These are phyloP conservation scores for Cucurbita argyrosperma DNA, from an alignment of 306 rosid genomes.

Conservation along the genomic window DNA sequence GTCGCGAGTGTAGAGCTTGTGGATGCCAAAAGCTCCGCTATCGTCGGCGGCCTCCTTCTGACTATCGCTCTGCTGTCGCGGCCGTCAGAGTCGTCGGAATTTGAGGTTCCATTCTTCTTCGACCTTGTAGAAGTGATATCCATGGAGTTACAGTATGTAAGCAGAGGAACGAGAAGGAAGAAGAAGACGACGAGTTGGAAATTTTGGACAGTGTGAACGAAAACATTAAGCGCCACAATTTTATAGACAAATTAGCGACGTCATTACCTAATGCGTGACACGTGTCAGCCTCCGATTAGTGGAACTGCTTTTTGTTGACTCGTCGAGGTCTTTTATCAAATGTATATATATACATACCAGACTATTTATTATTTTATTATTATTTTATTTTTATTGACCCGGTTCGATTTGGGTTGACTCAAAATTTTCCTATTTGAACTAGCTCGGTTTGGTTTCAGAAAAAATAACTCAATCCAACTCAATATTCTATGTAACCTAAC, in stretches of 20 bases:
- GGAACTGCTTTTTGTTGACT: too few species aligned
- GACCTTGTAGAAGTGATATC: background rate
- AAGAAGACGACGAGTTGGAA: background rate
- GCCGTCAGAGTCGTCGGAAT: background rate
- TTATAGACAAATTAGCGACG: background rate
- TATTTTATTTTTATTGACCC: too few species aligned
- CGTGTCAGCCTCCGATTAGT: too few species aligned
- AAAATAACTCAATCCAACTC: too few species aligned
- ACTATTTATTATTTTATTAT: too few species aligned
- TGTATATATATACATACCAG: too few species aligned
- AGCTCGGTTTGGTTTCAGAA: accelerated
- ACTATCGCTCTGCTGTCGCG: background rate
- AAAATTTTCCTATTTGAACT: too few species aligned
- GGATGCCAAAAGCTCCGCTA: background rate
- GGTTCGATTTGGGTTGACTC: too few species aligned
- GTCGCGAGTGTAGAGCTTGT: background rate
- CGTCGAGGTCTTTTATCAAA: too few species aligned
- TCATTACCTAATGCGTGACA: background rate
- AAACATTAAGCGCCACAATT: background rate
- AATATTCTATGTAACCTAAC: too few species aligned
- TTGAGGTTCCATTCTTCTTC: background rate
- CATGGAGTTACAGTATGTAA: background rate
- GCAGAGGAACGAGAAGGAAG: background rate
- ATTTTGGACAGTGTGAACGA: background rate
- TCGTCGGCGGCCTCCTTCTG: background rate